A percentile compares a stretch with the other conserved stretches of the same genome.
Evolutionary conservation across 164 flowering plant species (phyloP).

Genomic region (Malania oleifera): DNA sequence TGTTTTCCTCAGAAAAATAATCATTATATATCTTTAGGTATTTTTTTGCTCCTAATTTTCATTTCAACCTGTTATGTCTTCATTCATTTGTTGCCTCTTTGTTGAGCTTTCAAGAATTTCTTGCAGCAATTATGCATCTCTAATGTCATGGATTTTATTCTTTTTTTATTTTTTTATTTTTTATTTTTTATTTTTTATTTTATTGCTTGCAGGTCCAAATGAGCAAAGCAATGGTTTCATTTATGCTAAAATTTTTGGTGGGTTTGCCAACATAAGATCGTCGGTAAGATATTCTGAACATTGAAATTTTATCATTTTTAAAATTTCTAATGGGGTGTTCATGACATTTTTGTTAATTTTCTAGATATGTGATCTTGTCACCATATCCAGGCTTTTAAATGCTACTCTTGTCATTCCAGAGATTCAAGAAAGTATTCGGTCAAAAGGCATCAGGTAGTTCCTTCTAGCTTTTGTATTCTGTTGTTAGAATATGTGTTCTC

Average conservation of each 20-base stretch:
- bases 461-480: neutral
- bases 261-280: constrained; percentile 81
- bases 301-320: constrained; percentile 2
- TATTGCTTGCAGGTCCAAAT: constrained; percentile 50
- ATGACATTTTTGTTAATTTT: constrained; percentile 42
- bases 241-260: constrained; percentile 91
- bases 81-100: neutral
- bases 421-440: constrained; percentile 73
- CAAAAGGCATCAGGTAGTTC: constrained; percentile 87
- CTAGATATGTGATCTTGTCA: constrained; percentile 95
- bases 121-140: neutral
- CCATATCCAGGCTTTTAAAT: constrained; percentile 90
- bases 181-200: constrained; percentile 14
- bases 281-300: constrained; percentile 47
- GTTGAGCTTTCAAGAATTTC: neutral
- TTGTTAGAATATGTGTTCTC: neutral
- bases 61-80: neutral
- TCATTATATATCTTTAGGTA: too few species aligned
- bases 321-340: constrained; percentile 20
- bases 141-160: neutral
- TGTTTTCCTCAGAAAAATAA: too few species aligned
- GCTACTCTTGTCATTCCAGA: constrained; percentile 98
- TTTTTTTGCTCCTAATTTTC: too few species aligned
- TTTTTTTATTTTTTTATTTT: too few species aligned
- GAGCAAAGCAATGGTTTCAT: constrained; percentile 74